Percentiles rank a stretch among this genome's conserved stretches.
Conservation (phyloP, 2,329 filamentous ascomycete species). For the Knoxdaviesia proteae region DNA sequence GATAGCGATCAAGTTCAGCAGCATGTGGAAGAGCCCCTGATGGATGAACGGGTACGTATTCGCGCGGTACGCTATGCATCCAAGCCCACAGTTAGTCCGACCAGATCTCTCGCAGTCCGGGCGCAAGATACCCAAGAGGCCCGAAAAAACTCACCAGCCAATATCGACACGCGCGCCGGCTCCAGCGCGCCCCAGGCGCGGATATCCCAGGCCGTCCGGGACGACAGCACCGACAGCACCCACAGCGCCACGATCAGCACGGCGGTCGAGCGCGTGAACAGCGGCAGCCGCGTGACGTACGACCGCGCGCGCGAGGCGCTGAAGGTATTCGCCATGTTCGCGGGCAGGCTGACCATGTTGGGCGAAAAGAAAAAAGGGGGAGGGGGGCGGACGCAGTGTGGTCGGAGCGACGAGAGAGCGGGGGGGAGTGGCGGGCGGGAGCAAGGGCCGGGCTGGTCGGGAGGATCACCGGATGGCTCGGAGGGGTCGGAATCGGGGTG, state of each 20-base stretch:
- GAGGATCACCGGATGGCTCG: no score
- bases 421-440: no score
- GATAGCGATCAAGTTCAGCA: constrained; percentile 62
- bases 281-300: constrained; percentile 66
- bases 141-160: background rate
- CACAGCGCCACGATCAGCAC: constrained; percentile 47
- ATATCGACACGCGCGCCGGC: constrained; percentile 42
- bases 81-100: background rate
- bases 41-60: constrained; percentile 89
- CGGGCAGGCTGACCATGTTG: no score
- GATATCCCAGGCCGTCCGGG: constrained; percentile 53
- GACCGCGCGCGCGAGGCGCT: constrained; percentile 48
- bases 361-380: no score
- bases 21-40: constrained; percentile 54
- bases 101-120: background rate
- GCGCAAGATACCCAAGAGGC: background rate
- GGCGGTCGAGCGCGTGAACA: constrained; percentile 48
- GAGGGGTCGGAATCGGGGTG: no score
- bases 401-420: no score
- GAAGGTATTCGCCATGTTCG: constrained; percentile 18
- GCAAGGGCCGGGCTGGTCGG: no score
- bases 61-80: constrained; percentile 56
- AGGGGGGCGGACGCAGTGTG: no score
- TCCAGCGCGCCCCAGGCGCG: constrained; percentile 59
- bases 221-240: constrained; percentile 52